phyloP scores from a whole-genome alignment of 2,329 filamentous ascomycete genomes.

The Lecanosticta acicola region DNA sequence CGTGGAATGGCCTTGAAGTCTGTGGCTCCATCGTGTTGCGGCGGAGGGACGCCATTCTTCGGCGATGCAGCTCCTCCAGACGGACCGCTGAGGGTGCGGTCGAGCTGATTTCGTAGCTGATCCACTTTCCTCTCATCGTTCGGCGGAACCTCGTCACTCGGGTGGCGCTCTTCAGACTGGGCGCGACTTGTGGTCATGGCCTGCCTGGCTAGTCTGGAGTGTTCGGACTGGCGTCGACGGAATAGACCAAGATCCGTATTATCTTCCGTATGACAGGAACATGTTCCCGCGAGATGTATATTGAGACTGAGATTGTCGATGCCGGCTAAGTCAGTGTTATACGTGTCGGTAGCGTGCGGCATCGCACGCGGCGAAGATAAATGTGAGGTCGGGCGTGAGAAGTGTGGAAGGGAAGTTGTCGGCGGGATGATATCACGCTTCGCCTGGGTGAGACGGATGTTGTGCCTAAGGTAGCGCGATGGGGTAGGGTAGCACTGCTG shows the following conservation, averaged over 20 bases:
- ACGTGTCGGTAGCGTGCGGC: neutral
- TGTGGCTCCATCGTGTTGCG: conserved; percentile 5
- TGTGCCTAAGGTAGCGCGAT: neutral
- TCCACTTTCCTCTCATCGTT: conserved; percentile 25
- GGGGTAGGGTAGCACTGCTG: neutral
- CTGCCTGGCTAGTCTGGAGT: conserved; percentile 26
- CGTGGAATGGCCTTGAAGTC: conserved; percentile 7
- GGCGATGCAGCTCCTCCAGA: conserved; percentile 2
- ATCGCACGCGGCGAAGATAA: neutral
- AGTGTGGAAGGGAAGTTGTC: no score
- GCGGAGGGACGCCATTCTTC: conserved; percentile 1
- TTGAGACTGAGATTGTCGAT: conserved; percentile 11
- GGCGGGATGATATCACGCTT: neutral
- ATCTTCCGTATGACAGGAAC: conserved; percentile 28
- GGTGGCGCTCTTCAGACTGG: conserved; percentile 15
- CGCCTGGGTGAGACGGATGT: neutral
- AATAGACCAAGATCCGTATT: conserved; percentile 26
- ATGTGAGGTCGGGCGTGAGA: neutral
- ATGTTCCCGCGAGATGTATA: conserved; percentile 26
- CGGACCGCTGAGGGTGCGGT: conserved; percentile 21
- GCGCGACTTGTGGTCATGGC: conserved; percentile 27
- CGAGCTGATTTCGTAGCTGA: conserved; percentile 27
- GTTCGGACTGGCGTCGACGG: conserved; percentile 32
- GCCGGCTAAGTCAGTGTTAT: neutral
- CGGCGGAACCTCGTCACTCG: conserved; percentile 16